Percentiles rank a stretch among this genome's conserved stretches.
Conservation (phyloP, 768 basidiomycete genomes). For the Galerina marginata region DNA sequence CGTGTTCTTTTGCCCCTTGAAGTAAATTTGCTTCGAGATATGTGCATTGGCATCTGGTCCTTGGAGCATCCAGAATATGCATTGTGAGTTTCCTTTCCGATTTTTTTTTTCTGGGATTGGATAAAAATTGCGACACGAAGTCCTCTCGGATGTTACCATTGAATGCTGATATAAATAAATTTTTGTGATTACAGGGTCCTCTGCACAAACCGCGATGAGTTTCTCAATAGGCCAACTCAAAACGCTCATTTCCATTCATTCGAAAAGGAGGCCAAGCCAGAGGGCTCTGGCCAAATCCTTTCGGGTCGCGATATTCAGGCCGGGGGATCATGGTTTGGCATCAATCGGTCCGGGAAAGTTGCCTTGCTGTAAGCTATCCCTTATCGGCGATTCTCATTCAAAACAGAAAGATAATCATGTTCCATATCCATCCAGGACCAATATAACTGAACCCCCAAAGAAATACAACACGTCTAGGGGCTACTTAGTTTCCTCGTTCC, state of each 20-base stretch:
- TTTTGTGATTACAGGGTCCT: conserved; percentile 55
- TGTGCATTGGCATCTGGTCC: conserved; percentile 85
- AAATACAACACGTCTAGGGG: conserved; percentile 68
- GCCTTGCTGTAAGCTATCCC: conserved; percentile 67
- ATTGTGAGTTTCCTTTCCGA: conserved; percentile 56
- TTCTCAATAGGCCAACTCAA: conserved; percentile 66
- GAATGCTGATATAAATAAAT: conserved; percentile 1
- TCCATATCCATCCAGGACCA: conserved; percentile 61
- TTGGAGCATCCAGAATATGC: conserved; percentile 79
- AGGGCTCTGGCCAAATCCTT: conserved; percentile 48
- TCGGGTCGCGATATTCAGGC: conserved; percentile 77
- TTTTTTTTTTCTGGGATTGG: not conserved
- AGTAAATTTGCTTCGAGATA: conserved; percentile 32
- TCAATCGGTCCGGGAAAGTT: conserved; percentile 66
- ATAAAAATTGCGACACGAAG: not conserved
- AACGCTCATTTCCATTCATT: conserved; percentile 75
- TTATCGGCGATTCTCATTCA: conserved; percentile 9
- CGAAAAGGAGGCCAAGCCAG: conserved; percentile 34
- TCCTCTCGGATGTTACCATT: not conserved
- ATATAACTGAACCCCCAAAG: conserved; percentile 74
- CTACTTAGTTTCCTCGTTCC: conserved; percentile 67
- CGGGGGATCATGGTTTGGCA: conserved; percentile 86
- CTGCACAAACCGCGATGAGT: conserved; percentile 81
- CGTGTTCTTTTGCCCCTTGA: conserved; percentile 12
- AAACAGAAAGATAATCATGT: conserved; percentile 12